These are phyloP conservation scores for Phytopythium chamaehyphon DNA, from an alignment of 352 stramenopile species.

Conservation along the genomic window DNA sequence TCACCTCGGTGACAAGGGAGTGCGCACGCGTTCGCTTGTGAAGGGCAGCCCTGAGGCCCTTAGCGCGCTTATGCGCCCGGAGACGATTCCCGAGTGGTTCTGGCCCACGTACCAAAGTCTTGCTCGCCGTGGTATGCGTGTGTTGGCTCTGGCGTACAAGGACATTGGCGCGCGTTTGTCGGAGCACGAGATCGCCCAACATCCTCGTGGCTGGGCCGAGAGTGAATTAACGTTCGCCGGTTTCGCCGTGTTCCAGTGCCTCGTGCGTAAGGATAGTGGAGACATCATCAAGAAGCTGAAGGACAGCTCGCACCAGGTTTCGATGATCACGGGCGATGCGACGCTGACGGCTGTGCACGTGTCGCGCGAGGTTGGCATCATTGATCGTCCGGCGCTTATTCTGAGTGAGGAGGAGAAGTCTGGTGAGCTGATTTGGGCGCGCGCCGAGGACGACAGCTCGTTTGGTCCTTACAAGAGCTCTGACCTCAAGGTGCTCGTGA, in stretches of 20 bases:
- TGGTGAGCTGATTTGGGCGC: slow-evolving; percentile 72
- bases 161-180: slow-evolving; percentile 76
- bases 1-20: slow-evolving; percentile 64
- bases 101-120: slow-evolving; percentile 85
- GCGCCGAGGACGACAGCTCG: slow-evolving; percentile 63
- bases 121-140: slow-evolving; percentile 80
- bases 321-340: slow-evolving; percentile 99
- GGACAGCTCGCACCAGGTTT: slow-evolving; percentile 89
- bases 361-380: slow-evolving; percentile 93
- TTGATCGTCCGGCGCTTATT: slow-evolving; percentile 73
- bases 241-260: slow-evolving; percentile 89
- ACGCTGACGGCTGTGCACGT: slow-evolving; percentile 97
- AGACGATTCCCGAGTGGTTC: slow-evolving; percentile 88
- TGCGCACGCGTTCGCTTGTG: slow-evolving; percentile 87
- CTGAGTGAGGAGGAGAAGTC: slow-evolving; percentile 42
- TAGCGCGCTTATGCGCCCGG: slow-evolving; percentile 70
- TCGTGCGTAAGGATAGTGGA: slow-evolving; percentile 95
- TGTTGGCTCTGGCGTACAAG: slow-evolving; percentile 96
- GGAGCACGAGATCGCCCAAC: slow-evolving; percentile 72
- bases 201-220: slow-evolving; percentile 89
- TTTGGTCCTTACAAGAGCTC: slow-evolving; percentile 66
- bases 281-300: slow-evolving; percentile 92
- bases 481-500: slow-evolving; percentile 50
- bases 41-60: slow-evolving; percentile 98
- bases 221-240: slow-evolving; percentile 93